These are phyloP conservation scores for Aspergillus nomiae DNA, from an alignment of 2,329 filamentous ascomycete species.

Conservation along the genomic window DNA sequence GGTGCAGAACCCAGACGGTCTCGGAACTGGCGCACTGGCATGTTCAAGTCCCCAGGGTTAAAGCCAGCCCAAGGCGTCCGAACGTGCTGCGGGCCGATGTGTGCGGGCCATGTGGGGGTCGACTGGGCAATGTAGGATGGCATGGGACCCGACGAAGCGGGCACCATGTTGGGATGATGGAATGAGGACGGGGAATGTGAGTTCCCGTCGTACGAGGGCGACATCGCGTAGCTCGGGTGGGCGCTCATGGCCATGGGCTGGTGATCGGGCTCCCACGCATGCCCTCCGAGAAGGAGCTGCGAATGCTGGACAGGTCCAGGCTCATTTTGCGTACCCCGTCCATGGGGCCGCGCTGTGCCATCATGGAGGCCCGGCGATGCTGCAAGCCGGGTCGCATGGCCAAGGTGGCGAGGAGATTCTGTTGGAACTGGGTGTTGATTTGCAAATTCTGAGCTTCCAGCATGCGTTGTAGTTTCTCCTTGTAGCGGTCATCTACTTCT, in stretches of 20 bases:
- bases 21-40: slow-evolving; percentile 30
- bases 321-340: slow-evolving; percentile 39
- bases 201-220: slow-evolving; percentile 27
- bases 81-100: slow-evolving; percentile 17
- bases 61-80: slow-evolving; percentile 27
- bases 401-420: slow-evolving; percentile 40
- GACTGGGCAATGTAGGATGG: slow-evolving; percentile 31
- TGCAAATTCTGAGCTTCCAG: slow-evolving; percentile 41
- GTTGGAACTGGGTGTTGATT: slow-evolving; percentile 40
- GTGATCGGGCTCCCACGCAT: slow-evolving; percentile 25
- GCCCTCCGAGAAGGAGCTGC: slow-evolving; percentile 29
- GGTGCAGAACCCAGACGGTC: slow-evolving; percentile 38
- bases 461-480: slow-evolving; percentile 43
- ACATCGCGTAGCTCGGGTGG: slow-evolving; percentile 26
- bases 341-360: slow-evolving; percentile 29
- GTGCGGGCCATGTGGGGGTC: slow-evolving; percentile 17
- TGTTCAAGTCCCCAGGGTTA: slow-evolving; percentile 25
- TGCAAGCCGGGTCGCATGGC: slow-evolving; percentile 27
- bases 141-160: slow-evolving; percentile 23
- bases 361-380: slow-evolving; percentile 30
- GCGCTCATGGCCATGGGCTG: slow-evolving; percentile 27
- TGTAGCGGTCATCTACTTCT: slow-evolving; percentile 79
- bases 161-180: slow-evolving; percentile 23
- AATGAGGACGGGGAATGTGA: slow-evolving; percentile 24
- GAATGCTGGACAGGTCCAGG: slow-evolving; percentile 34